Evolutionary conservation across 169 alveolate species (phyloP).

Genomic region (Fabrea salina): DNA sequence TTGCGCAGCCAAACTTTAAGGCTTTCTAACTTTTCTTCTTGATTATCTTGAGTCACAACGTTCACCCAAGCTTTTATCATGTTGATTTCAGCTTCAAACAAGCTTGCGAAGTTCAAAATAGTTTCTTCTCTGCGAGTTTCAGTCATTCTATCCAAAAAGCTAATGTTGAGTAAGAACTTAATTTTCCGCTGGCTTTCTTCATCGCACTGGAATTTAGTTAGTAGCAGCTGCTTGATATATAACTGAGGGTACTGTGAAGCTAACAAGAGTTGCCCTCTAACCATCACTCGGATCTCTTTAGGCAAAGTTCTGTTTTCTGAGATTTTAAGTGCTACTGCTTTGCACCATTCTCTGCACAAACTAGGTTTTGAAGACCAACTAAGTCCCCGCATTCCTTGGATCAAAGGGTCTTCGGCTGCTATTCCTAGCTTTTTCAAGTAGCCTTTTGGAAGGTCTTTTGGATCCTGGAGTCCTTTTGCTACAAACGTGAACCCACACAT

Average conservation of each 20-base stretch:
- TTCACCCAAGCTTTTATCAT: background rate
- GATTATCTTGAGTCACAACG: background rate
- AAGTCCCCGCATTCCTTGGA: background rate
- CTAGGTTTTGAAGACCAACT: background rate
- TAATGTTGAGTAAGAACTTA: background rate
- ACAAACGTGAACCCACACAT: background rate
- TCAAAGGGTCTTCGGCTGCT: background rate
- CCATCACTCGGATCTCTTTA: background rate
- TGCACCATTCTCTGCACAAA: background rate
- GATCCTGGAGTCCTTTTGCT: background rate
- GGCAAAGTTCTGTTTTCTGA: background rate
- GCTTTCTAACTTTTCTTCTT: background rate
- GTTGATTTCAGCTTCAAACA: background rate
- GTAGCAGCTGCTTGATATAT: background rate
- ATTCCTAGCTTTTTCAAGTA: background rate
- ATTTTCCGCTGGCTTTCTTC: background rate
- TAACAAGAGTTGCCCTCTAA: background rate
- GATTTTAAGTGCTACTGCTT: background rate
- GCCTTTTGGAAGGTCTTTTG: constrained; percentile 1
- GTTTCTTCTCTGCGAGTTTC: background rate
- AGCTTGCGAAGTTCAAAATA: background rate
- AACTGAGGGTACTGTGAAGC: background rate
- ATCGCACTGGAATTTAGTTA: background rate
- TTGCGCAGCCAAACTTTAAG: background rate
- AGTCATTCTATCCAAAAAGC: background rate